Evolutionary conservation across 305 asterid species (phyloP).

Genomic region (Fraxinus albicans): DNA sequence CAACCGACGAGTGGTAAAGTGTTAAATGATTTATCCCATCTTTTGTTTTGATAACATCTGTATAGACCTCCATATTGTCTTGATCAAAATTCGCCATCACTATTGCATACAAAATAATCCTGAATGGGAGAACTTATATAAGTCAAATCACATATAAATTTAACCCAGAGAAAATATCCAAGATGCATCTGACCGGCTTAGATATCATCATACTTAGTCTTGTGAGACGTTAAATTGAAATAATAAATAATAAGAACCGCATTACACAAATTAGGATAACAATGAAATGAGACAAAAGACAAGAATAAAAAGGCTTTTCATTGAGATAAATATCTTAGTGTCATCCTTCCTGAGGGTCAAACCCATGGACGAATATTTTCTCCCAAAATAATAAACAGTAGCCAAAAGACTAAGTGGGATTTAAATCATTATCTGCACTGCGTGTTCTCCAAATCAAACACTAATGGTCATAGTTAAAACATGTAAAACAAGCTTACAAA

Average conservation of each 20-base stretch:
- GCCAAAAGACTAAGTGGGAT: background rate
- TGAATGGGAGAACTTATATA: conserved; percentile 27
- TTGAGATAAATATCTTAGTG: background rate
- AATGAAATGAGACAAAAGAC: background rate
- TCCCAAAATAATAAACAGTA: background rate
- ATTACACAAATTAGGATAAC: background rate
- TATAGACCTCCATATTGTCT: conserved; percentile 43
- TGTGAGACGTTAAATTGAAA: background rate
- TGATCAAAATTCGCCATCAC: conserved; percentile 79
- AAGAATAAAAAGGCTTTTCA: background rate
- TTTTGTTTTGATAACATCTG: conserved; percentile 62
- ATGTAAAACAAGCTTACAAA: background rate
- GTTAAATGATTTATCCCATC: conserved; percentile 63
- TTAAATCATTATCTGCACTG: background rate
- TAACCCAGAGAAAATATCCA: background rate
- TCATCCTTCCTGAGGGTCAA: conserved; percentile 1
- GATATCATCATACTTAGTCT: background rate
- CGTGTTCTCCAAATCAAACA: background rate
- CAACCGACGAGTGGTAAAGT: conserved; percentile 81
- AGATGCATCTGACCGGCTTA: conserved; percentile 2
- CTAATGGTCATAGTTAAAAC: background rate
- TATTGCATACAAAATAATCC: conserved; percentile 81
- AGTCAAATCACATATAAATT: conserved; percentile 20
- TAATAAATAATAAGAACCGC: background rate
- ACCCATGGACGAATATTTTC: background rate